A percentile compares a stretch with the other conserved stretches of the same genome.
Conservation (phyloP, 2,329 filamentous ascomycete species). For the Ascochyta clinopodiicola region DNA sequence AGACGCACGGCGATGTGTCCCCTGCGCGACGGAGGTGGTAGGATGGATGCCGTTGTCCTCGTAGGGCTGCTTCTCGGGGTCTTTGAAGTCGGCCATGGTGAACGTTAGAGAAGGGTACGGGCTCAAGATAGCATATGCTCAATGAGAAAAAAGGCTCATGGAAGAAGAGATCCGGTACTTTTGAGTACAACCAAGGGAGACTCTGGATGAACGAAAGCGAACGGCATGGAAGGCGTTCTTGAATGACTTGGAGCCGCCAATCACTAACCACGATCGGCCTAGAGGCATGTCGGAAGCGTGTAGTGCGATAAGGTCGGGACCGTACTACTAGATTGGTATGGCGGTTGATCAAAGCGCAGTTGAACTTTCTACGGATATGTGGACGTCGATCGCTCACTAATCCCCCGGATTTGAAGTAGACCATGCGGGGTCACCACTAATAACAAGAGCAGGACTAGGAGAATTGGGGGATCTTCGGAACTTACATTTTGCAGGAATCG, state of each 20-base stretch:
- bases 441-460: not conserved
- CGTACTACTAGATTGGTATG: constrained; percentile 5
- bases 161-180: not conserved
- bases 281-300: not conserved
- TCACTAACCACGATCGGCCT: constrained; percentile 3
- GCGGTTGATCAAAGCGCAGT: constrained; percentile 6
- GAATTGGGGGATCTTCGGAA: not conserved
- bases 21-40: constrained; percentile 8
- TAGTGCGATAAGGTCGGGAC: constrained; percentile 7
- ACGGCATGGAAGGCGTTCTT: constrained; percentile 1
- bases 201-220: not conserved
- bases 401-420: constrained; percentile 6
- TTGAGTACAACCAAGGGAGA: not conserved
- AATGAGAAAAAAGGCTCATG: not conserved
- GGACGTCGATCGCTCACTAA: constrained; percentile 9
- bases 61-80: constrained; percentile 7
- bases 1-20: constrained; percentile 10
- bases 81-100: constrained; percentile 15
- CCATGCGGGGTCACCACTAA: constrained; percentile 10
- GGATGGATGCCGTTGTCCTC: constrained; percentile 5
- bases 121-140: not conserved
- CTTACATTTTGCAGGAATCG: not conserved
- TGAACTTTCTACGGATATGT: not conserved
- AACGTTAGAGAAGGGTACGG: not conserved
- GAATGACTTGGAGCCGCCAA: not conserved